Conservation (phyloP, 129 eudicot species). For the Oenanthe sinensis region DNA sequence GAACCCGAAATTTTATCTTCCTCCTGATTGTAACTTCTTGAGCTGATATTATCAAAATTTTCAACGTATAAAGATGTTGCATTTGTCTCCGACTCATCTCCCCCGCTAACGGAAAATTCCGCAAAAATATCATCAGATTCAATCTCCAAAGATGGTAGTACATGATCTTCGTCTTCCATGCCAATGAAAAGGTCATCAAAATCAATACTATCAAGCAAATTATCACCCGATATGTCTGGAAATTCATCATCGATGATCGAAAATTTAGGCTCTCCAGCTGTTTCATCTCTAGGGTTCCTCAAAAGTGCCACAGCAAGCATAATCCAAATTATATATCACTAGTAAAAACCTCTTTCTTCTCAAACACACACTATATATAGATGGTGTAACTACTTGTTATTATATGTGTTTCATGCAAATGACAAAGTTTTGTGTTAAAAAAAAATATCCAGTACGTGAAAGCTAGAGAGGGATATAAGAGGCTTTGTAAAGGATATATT, state of each 20-base stretch:
- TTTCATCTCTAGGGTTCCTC: slow-evolving; percentile 28
- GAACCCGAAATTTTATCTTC: slow-evolving; percentile 8
- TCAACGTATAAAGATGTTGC: slow-evolving; percentile 16
- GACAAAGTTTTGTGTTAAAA: neutral
- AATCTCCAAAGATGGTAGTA: slow-evolving; percentile 79
- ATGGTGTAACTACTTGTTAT: neutral
- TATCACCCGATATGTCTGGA: slow-evolving; percentile 48
- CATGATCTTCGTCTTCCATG: slow-evolving; percentile 49
- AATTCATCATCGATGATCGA: slow-evolving; percentile 40
- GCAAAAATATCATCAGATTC: slow-evolving; percentile 56
- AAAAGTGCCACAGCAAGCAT: slow-evolving; percentile 81
- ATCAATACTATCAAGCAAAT: slow-evolving; percentile 76
- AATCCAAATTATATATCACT: slow-evolving; percentile 13
- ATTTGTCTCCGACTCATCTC: slow-evolving; percentile 39
- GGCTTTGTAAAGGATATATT: neutral
- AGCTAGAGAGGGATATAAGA: neutral
- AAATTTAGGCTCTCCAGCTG: slow-evolving; percentile 28
- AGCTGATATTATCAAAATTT: slow-evolving; percentile 23
- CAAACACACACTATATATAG: neutral
- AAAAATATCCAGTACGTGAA: neutral
- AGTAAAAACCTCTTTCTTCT: neutral
- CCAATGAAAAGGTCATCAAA: slow-evolving; percentile 79
- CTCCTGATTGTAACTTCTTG: slow-evolving; percentile 18
- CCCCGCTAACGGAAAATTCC: slow-evolving; percentile 51
- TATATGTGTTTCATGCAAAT: neutral